A percentile compares a stretch with the other conserved stretches of the same genome.
Conservation (phyloP, 495 filamentous ascomycete species). For the Penicilliopsis zonata region DNA sequence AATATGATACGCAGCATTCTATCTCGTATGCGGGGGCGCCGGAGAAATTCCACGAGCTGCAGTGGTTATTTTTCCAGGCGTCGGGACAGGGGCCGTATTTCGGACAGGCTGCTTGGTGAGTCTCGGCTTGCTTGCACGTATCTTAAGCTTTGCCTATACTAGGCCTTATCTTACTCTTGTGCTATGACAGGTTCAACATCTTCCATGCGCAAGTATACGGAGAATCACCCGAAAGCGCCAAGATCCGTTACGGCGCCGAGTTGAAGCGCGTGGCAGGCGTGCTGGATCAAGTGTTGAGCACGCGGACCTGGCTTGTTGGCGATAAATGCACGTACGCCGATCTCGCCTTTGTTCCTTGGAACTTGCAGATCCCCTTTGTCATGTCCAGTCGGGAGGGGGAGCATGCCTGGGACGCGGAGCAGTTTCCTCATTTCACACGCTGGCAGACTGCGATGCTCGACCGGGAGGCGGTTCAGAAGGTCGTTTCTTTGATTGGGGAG, state of each 20-base stretch:
- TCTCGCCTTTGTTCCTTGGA: conserved; percentile 47
- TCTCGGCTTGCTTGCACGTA: too few relatives aligned
- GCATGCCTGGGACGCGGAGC: too few relatives aligned
- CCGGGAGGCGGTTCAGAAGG: too few relatives aligned
- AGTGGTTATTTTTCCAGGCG: conserved; percentile 58
- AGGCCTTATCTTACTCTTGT: too few relatives aligned
- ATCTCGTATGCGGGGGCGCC: conserved; percentile 40
- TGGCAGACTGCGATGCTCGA: too few relatives aligned
- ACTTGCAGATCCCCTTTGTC: too few relatives aligned
- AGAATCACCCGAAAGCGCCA: conserved; percentile 39
- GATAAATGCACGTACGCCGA: conserved; percentile 47
- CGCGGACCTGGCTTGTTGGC: conserved; percentile 47
- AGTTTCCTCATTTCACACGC: too few relatives aligned
- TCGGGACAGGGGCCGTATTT: conserved; percentile 60
- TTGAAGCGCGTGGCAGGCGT: conserved; percentile 46
- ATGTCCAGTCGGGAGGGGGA: too few relatives aligned
- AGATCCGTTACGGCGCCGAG: conserved; percentile 49
- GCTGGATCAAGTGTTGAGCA: conserved; percentile 37
- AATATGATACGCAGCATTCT: conserved; percentile 53
- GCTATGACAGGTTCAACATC: too few relatives aligned
- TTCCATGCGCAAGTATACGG: conserved; percentile 35
- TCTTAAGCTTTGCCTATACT: too few relatives aligned
- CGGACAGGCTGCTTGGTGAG: conserved; percentile 46
- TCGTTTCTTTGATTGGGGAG: too few relatives aligned
- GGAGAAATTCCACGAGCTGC: conserved; percentile 42